Base-by-base conservation (phyloP, 2,329 filamentous ascomycete genomes). In the Helotiales sp. region DNA sequence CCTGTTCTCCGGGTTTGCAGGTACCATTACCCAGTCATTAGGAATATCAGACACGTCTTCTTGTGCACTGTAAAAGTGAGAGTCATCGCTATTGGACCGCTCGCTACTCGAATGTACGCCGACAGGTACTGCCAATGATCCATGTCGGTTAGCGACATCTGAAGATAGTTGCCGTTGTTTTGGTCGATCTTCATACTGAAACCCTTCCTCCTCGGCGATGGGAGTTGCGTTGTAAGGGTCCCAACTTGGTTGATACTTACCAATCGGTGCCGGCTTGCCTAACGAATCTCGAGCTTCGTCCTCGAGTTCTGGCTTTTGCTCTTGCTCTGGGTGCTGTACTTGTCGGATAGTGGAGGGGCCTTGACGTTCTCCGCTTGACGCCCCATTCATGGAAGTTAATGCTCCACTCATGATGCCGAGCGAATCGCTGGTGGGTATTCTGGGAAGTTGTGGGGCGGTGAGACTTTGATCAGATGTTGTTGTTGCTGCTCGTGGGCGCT, bases 161-260 rank as follows among this genome's bases (percentile, higher is more conserved):
- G 51, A 34, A 22, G 47, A 54, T 9, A 22, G 5, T 5, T 51
- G 56, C 17, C 48, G 44, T 10, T 58, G 54, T 19, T 51, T 53
- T 22, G 63, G 50, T 17, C 36, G 53, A 3, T 63, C 57, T 6
- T 61, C 69, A 29, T 66, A 67, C 19, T 73, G 69, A 48, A 69
- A 73, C 27, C 64, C 68, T 17, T 69, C 68, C 62, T 76, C 73
- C 61, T 77, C 72, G 44, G 71, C 66, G 40, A 76, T 68, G n/a
- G 72, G 71, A 44, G 72, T 69, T 8, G 68, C 69, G 49, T 69
- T 69, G 40, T 66, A 71, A 6, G 71, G 70, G 62, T 75, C 69
- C 69, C 70, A 72, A 42, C 70, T 69, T 13, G 71, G 71, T 54
- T 71, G 73, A 34, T 67, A 62, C 63, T 75, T 73, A 52, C 69